A percentile compares a stretch with the other conserved stretches of the same genome.
Evolutionary conservation across 495 filamentous ascomycete genomes (phyloP).

Genomic region (Penicillium tannophilum): DNA sequence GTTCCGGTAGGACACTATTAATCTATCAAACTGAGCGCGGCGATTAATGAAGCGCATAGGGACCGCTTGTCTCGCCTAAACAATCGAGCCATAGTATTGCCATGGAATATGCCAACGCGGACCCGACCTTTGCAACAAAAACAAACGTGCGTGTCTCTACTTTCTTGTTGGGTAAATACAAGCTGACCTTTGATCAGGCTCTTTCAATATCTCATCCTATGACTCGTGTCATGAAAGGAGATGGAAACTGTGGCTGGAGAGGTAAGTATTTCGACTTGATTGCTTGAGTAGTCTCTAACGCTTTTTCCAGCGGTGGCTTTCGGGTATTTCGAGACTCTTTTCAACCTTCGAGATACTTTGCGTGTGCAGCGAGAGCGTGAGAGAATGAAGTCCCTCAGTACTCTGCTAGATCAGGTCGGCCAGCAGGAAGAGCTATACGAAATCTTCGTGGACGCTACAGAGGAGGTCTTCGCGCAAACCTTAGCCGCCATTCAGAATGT

Average conservation of each 20-base stretch:
- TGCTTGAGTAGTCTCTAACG: constrained; percentile 15
- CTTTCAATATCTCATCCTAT: constrained; percentile 83
- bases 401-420: constrained; percentile 70
- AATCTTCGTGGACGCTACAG: constrained; percentile 78
- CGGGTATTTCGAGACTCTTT: constrained; percentile 85
- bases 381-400: constrained; percentile 71
- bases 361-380: constrained; percentile 67
- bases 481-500: constrained; percentile 52
- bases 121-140: constrained; percentile 81
- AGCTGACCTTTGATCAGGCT: constrained; percentile 51
- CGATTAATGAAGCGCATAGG: constrained; percentile 51
- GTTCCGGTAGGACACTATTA: constrained; percentile 51
- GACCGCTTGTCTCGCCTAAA: constrained; percentile 77
- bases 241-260: constrained; percentile 98
- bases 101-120: constrained; percentile 87
- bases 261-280: constrained; percentile 56
- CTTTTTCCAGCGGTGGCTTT: constrained; percentile 76
- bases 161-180: constrained; percentile 15
- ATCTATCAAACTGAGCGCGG: background rate
- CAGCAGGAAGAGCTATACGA: constrained; percentile 69
- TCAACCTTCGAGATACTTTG: constrained; percentile 62
- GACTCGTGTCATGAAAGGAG: constrained; percentile 84
- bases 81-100: constrained; percentile 77
- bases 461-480: constrained; percentile 62
- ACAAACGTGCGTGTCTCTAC: constrained; percentile 65